Conservation (phyloP, 2,329 filamentous ascomycete genomes). For the Colletotrichum gigasporum region DNA sequence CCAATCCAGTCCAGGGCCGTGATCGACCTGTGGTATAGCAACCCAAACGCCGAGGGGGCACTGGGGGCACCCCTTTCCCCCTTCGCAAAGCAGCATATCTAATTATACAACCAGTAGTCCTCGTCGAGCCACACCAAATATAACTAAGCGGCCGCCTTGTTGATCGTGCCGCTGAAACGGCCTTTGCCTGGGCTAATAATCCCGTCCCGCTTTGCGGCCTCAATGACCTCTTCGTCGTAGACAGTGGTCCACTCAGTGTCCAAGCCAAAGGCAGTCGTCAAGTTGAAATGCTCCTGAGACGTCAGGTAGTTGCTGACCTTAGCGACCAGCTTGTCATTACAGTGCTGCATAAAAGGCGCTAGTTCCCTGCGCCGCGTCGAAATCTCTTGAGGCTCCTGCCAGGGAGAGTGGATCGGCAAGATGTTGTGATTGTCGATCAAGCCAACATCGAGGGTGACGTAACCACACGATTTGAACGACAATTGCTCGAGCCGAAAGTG, state of each 20-base stretch:
- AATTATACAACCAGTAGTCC: background rate
- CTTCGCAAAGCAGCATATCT: background rate
- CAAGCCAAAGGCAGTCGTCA: constrained; percentile 46
- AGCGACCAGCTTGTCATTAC: constrained; percentile 46
- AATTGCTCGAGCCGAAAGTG: constrained; percentile 48
- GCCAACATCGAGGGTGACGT: constrained; percentile 54
- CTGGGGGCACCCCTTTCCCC: no score
- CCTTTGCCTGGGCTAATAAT: constrained; percentile 45
- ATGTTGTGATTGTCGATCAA: constrained; percentile 48
- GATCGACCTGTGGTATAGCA: constrained; percentile 22
- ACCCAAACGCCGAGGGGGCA: constrained; percentile 2
- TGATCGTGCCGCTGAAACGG: constrained; percentile 50
- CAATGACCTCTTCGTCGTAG: constrained; percentile 43
- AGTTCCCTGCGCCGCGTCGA: constrained; percentile 22
- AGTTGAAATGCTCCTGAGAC: constrained; percentile 38
- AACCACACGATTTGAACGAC: constrained; percentile 70
- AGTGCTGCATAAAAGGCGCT: constrained; percentile 45
- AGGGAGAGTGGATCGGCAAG: constrained; percentile 36
- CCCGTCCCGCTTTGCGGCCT: constrained; percentile 47
- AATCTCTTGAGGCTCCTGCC: constrained; percentile 25
- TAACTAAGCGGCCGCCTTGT: constrained; percentile 16
- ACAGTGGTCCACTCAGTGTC: constrained; percentile 46
- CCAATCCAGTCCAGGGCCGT: no score
- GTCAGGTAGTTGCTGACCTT: constrained; percentile 43
- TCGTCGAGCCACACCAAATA: no score